Evolutionary conservation across 148 eudicot genomes (phyloP).

Genomic region (Chenopodium album): DNA sequence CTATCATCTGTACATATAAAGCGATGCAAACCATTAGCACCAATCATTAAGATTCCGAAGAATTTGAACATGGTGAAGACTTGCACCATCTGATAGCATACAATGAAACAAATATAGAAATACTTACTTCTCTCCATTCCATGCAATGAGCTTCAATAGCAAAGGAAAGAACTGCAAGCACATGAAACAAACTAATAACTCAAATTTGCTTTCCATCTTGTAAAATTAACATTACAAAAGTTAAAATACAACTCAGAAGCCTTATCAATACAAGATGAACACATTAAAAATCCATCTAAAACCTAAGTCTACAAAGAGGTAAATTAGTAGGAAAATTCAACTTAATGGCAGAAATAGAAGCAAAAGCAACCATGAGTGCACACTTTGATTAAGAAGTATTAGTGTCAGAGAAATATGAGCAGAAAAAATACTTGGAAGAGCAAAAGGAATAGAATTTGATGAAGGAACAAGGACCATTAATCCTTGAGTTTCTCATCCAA

Average conservation of each 20-base stretch:
- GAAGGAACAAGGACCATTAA: not conserved
- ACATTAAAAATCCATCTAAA: not conserved
- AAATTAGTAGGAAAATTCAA: not conserved
- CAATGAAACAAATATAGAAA: constrained; percentile 6
- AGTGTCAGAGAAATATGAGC: no score
- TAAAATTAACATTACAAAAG: not conserved
- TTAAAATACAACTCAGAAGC: not conserved
- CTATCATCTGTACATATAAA: not conserved
- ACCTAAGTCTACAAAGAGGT: not conserved
- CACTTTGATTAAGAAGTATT: not conserved
- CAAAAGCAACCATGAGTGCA: constrained; percentile 9
- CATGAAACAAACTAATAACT: constrained; percentile 1
- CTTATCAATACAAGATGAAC: not conserved
- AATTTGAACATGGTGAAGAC: not conserved
- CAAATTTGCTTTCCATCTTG: constrained; percentile 9
- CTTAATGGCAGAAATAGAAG: not conserved
- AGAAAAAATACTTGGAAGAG: not conserved
- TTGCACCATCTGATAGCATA: not conserved
- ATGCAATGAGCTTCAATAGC: constrained; percentile 85
- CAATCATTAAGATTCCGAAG: not conserved
- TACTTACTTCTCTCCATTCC: constrained; percentile 96
- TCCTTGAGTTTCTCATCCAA: no score
- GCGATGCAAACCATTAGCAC: not conserved
- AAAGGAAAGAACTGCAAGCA: constrained; percentile 86
- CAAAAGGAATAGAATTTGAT: not conserved